phyloP scores from a whole-genome alignment of 2,329 filamentous ascomycete species.

The Aureobasidium mangrovei region DNA sequence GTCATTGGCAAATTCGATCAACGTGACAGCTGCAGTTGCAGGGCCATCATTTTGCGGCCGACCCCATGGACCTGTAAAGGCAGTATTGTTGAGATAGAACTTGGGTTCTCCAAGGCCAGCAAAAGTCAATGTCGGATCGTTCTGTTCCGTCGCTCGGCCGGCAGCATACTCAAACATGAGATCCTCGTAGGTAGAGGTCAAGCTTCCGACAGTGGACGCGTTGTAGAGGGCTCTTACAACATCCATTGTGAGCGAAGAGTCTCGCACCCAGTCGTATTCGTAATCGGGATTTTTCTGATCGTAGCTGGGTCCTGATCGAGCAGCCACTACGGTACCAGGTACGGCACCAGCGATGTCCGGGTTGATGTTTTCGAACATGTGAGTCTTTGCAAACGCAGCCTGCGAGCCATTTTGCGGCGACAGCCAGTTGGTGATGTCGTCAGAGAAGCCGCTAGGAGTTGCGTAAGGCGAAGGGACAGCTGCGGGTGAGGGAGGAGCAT shows the following conservation, averaged over 20 bases:
- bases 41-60: slow-evolving; percentile 29
- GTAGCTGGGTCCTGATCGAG: slow-evolving; percentile 23
- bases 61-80: slow-evolving; percentile 26
- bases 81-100: slow-evolving; percentile 26
- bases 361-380: slow-evolving; percentile 29
- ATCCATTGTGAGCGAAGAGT: slow-evolving; percentile 25
- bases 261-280: slow-evolving; percentile 28
- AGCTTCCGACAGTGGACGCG: slow-evolving; percentile 18
- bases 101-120: slow-evolving; percentile 28
- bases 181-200: slow-evolving; percentile 20
- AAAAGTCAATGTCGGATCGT: slow-evolving; percentile 21
- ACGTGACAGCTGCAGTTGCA: slow-evolving; percentile 24
- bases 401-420: slow-evolving; percentile 20
- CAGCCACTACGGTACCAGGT: slow-evolving; percentile 25
- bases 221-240: slow-evolving; percentile 23
- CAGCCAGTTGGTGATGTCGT: slow-evolving; percentile 26
- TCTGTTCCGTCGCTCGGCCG: slow-evolving; percentile 25
- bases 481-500: slow-evolving; percentile 18
- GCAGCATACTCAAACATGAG: slow-evolving; percentile 23
- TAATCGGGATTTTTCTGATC: slow-evolving; percentile 23
- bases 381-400: slow-evolving; percentile 19
- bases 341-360: slow-evolving; percentile 22
- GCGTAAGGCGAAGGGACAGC: slow-evolving; percentile 23
- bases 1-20: slow-evolving; percentile 25
- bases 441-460: slow-evolving; percentile 21